Conservation (phyloP, 1,284 basidiomycete species). For the Boletus chippewaensis region DNA sequence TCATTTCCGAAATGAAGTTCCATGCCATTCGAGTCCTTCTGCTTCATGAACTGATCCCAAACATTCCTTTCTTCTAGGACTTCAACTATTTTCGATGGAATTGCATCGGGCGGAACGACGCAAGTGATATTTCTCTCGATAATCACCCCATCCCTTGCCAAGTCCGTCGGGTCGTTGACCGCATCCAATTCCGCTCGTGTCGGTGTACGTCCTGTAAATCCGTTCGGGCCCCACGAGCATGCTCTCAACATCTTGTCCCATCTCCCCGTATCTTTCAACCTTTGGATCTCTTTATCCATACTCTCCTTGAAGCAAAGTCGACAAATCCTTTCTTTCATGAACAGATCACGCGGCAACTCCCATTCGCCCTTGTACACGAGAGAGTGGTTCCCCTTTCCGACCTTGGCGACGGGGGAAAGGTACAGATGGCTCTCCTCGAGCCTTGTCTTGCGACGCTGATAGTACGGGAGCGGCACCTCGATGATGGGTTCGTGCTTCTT, state of each 20-base stretch:
- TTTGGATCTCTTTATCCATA: constrained; percentile 13
- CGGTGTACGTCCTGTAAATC: not conserved
- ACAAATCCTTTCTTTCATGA: constrained; percentile 22
- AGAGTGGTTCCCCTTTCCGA: constrained; percentile 39
- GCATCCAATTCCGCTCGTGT: constrained; percentile 5
- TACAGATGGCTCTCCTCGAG: constrained; percentile 38
- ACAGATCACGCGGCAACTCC: constrained; percentile 37
- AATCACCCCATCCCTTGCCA: constrained; percentile 12
- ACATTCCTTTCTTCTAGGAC: not conserved
- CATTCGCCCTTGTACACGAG: constrained; percentile 36
- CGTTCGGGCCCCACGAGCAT: constrained; percentile 3
- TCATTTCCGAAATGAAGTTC: not conserved
- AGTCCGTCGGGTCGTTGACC: not conserved
- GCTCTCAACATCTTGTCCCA: constrained; percentile 19
- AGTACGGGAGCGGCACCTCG: constrained; percentile 22
- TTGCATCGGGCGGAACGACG: not conserved
- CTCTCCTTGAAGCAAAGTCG: constrained; percentile 21
- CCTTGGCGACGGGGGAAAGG: constrained; percentile 28
- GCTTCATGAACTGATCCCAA: constrained; percentile 2
- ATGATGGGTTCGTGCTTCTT: constrained; percentile 18
- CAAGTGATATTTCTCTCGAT: constrained; percentile 19
- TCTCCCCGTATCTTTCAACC: constrained; percentile 21
- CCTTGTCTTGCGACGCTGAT: constrained; percentile 6
- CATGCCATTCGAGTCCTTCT: rapidly evolving
- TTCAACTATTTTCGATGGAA: not conserved